phyloP scores from a whole-genome alignment of 257 asterid genomes.

The Echium plantagineum region DNA sequence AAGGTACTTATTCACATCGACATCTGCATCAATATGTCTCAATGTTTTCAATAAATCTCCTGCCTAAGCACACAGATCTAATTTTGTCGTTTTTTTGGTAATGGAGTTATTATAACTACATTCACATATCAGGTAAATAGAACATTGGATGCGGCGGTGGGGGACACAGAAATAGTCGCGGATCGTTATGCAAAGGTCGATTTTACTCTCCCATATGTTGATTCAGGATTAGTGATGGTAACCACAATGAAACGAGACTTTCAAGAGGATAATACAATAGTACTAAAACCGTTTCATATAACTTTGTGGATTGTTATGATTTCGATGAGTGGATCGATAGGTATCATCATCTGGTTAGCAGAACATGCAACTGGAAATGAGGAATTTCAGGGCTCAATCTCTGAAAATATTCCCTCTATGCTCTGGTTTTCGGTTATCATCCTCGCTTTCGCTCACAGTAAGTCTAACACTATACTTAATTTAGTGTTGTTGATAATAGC shows the following conservation, averaged over 20 bases:
- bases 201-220: slow-evolving; percentile 58
- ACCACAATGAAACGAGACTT: slow-evolving; percentile 29
- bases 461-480: slow-evolving; percentile 9
- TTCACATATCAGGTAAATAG: slow-evolving; percentile 4
- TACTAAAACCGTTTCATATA: slow-evolving; percentile 35
- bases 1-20: slow-evolving; percentile 35
- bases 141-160: slow-evolving; percentile 63
- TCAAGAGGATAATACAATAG: slow-evolving; percentile 20
- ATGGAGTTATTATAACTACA: slow-evolving; percentile 1
- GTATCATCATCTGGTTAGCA: slow-evolving; percentile 37
- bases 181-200: slow-evolving; percentile 35
- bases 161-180: slow-evolving; percentile 50
- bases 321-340: slow-evolving; percentile 28
- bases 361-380: slow-evolving; percentile 35
- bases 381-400: slow-evolving; percentile 25
- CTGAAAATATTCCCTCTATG: slow-evolving; percentile 25
- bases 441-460: slow-evolving; percentile 42
- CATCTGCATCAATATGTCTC: too few relatives aligned
- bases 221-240: slow-evolving; percentile 56
- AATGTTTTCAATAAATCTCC: too few relatives aligned
- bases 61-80: too few relatives aligned
- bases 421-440: slow-evolving; percentile 58
- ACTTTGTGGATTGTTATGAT: slow-evolving; percentile 41
- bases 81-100: background rate
- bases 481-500: too few relatives aligned